Evolutionary conservation across 768 basidiomycete genomes (phyloP), one percentile per base, ranked within the genome.

Genomic region (Leccinum sublutescens): DNA sequence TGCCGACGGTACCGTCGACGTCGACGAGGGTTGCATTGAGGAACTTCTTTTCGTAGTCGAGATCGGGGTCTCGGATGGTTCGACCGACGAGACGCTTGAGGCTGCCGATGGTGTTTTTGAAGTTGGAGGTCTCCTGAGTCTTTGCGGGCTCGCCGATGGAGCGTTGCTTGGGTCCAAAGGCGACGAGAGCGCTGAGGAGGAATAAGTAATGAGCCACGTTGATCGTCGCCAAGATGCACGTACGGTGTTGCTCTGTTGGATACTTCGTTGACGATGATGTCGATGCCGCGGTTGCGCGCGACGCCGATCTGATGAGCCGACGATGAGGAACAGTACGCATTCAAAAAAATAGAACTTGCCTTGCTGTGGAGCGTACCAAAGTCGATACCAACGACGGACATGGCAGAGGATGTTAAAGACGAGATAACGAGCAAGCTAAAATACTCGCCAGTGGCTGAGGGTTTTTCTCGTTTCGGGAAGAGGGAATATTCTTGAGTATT

Each of bases 181-280:
- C 93, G 58, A 99, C 88, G 62, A 99, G 85, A 48, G 96, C 95
- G 71, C 95, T 98, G 67, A 2, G 8, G 12, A 57, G 52, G 52
- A 27, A 57, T 17, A 55, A 5, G 14, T 6, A 40, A 40, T 0
- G 2, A 15, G 2, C 27, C 1, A 3, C 4, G 25, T 14, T 0
- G 43, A 11, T 11, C 3, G 45, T 21, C 23, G 23, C 3, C 12
- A 11, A 23, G n/a, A 23, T 9, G 19, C 8, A 84, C 93, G 70
- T 62, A 98, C 94, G 96, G 96, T 25, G 95, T 98, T 15, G 88
- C 85, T 56, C 97, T 90, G 81, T 98, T 98, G 15, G 95, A 98
- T 61, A 95, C 94, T 74, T 99, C 96, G 75, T 99, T 99, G 61
- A 86, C 81, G 79, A 99, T 96, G 76, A 99, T 95, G 82, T 99